phyloP scores from a whole-genome alignment of 1,284 basidiomycete species.

The Leccinum variabile region DNA sequence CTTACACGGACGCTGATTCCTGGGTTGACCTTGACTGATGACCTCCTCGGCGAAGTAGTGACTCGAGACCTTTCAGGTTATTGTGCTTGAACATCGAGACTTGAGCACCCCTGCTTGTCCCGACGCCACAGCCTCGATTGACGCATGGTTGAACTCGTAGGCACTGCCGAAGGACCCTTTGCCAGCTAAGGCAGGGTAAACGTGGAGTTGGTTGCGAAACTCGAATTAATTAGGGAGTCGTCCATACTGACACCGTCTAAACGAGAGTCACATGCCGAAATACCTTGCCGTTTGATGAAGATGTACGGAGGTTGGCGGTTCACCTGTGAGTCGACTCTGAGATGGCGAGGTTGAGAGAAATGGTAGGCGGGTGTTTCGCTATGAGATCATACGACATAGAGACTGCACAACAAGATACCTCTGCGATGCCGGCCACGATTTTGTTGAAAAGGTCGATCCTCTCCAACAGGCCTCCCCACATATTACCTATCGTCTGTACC shows the following conservation, averaged over 20 bases:
- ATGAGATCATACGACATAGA: not conserved
- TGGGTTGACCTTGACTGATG: conserved; percentile 96
- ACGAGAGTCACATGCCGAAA: too few species aligned
- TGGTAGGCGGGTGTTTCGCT: not conserved
- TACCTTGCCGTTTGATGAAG: too few species aligned
- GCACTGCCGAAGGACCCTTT: too few species aligned
- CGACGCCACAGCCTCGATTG: too few species aligned
- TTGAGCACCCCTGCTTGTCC: too few species aligned
- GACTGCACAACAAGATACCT: not conserved
- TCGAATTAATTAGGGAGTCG: too few species aligned
- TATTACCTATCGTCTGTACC: not conserved
- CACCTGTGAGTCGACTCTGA: too few species aligned
- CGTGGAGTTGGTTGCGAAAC: too few species aligned
- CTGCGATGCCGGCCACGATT: not conserved
- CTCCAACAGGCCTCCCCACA: not conserved
- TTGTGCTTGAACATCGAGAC: conserved; percentile 90
- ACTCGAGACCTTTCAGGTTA: conserved; percentile 84
- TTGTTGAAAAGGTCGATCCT: not conserved
- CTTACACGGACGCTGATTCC: conserved; percentile 98
- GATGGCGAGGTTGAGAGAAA: not conserved
- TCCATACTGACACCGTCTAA: too few species aligned
- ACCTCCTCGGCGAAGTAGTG: conserved; percentile 75
- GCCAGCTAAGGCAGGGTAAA: too few species aligned
- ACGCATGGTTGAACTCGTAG: too few species aligned
- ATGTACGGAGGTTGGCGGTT: too few species aligned